Base-by-base conservation (phyloP, 306 rosid genomes). In the Crotalaria pallida region DNA sequence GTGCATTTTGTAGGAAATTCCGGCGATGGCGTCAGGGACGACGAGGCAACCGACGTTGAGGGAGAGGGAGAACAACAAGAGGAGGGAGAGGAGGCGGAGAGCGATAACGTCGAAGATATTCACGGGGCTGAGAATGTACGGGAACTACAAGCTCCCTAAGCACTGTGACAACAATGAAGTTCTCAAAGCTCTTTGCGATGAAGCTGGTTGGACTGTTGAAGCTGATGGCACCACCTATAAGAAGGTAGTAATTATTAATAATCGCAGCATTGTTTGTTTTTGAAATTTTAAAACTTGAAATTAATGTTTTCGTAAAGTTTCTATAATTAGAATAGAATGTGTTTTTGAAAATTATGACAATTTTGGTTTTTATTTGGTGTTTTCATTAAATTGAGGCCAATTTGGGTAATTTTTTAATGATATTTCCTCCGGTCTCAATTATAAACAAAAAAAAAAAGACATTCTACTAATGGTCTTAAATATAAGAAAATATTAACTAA, bases 101-200 rank as follows among this genome's bases (percentile, higher is more conserved):
- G 98, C 96, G 9, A 88, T 87, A 10, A 89, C 95, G 15, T 91
- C 98, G 23, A 92, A 89, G 88, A 92, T 92, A 81, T 92, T 88
- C 60, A 2, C 92, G 0, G 98, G 96, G 5, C 76, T 92, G 43
- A 88, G 98, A 76, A 88, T 83, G 88, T 86, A 87, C 66, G 96
- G 96, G 0, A 92, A 88, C 87, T 92, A 33, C 78, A 87, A 88
- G 82, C 98, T 92, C 18, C 98, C 98, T 0, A 92, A 89, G 50
- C 96, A 92, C 77, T 92, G 98, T 74, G 96, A 92, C 63, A 92
- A 92, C 86, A 92, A 92, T n/a, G 96, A 92, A 77, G 98, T 89
- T 43, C 95, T 92, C 67, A 92, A 89, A 55, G 98, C 98, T 65
- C 95, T 92, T 69, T 92, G 96, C 75, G 77, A 83, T 64, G 96